phyloP scores from a whole-genome alignment of 257 asterid species.

The Solanum corneliomulleri region DNA sequence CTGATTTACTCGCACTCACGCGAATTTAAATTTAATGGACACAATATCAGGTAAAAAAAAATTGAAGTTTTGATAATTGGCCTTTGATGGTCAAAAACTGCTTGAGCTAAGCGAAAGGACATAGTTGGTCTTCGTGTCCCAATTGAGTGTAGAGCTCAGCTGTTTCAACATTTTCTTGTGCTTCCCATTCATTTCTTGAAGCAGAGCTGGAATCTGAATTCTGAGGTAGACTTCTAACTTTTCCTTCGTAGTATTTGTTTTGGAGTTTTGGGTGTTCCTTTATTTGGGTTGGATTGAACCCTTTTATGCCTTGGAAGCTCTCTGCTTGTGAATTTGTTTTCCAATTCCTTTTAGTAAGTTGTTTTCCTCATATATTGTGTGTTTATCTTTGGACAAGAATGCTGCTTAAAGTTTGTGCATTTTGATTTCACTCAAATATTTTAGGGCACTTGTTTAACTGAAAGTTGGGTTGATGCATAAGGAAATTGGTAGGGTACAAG shows the following conservation, averaged over 20 bases:
- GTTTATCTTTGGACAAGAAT: neutral
- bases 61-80: neutral
- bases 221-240: neutral
- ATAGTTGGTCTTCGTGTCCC: neutral
- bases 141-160: neutral
- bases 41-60: too few species aligned
- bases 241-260: neutral
- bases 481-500: neutral
- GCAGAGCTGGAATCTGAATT: neutral
- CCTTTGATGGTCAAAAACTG: neutral
- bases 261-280: neutral
- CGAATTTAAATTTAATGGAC: too few species aligned
- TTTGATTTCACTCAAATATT: neutral
- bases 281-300: neutral
- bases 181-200: neutral
- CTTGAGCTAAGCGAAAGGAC: neutral
- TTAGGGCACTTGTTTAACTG: neutral
- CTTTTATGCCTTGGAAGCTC: neutral
- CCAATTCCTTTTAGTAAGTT: neutral
- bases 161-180: neutral
- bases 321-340: neutral
- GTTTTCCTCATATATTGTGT: neutral
- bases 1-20: accelerated
- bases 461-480: neutral
- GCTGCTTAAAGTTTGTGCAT: neutral